phyloP scores from a whole-genome alignment of 768 basidiomycete species.

The Fomitopsis serialis region DNA sequence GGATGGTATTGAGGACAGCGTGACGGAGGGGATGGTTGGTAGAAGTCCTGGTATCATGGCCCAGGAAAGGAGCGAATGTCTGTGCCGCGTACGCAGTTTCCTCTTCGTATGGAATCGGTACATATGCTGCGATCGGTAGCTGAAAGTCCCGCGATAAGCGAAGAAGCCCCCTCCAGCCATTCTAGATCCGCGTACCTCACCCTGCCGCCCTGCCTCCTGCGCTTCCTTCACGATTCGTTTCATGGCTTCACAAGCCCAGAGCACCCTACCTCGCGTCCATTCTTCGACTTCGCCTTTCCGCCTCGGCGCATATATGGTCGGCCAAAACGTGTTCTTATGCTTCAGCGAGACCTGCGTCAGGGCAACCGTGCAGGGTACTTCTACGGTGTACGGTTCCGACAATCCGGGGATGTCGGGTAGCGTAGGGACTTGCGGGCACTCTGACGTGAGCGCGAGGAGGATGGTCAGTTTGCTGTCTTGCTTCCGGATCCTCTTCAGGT shows the following conservation, averaged over 20 bases:
- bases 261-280: constrained; percentile 61
- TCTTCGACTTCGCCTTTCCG: constrained; percentile 60
- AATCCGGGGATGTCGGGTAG: constrained; percentile 47
- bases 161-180: background rate
- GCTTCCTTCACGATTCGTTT: constrained; percentile 46
- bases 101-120: constrained; percentile 49
- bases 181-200: constrained; percentile 46
- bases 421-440: constrained; percentile 30
- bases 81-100: constrained; percentile 11
- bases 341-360: constrained; percentile 59
- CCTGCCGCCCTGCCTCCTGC: constrained; percentile 34
- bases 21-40: constrained; percentile 79
- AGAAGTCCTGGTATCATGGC: constrained; percentile 67
- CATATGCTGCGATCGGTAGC: constrained; percentile 73
- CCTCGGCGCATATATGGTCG: constrained; percentile 67
- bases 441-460: constrained; percentile 40
- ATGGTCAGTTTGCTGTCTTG: constrained; percentile 41
- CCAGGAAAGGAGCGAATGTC: constrained; percentile 36
- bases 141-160: constrained; percentile 21
- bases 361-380: constrained; percentile 65
- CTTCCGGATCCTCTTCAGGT: constrained; percentile 76
- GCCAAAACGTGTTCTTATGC: constrained; percentile 79
- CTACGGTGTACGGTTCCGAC: constrained; percentile 45
- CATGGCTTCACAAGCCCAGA: constrained; percentile 77
- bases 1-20: constrained; percentile 72